Evolutionary conservation across 805 yeast species (phyloP).

Genomic region (Novakomyces olei): DNA sequence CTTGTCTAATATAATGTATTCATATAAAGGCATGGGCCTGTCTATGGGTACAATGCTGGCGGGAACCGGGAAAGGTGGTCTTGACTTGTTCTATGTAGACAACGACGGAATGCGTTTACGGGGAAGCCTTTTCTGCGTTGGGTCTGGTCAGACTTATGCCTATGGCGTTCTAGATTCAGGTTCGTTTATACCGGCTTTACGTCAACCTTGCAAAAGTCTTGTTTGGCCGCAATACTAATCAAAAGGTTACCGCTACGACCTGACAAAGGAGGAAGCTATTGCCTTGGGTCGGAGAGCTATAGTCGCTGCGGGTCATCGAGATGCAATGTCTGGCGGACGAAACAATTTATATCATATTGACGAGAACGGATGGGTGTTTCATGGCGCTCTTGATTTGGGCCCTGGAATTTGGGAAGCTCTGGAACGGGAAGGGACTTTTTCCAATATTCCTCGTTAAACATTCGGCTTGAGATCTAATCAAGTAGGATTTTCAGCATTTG

Average conservation of each 20-base stretch:
- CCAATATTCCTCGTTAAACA: constrained; percentile 30
- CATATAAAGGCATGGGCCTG: constrained; percentile 93
- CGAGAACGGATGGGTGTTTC: constrained; percentile 84
- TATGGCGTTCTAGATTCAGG: constrained; percentile 92
- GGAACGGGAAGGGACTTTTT: constrained; percentile 70
- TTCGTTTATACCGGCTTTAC: no score
- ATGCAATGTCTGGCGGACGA: constrained; percentile 94
- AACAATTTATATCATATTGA: constrained; percentile 82
- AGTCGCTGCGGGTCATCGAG: constrained; percentile 93
- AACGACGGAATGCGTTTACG: constrained; percentile 89
- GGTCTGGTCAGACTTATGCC: constrained; percentile 98
- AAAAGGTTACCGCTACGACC: constrained; percentile 79
- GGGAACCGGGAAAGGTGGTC: constrained; percentile 88
- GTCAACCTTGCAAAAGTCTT: no score
- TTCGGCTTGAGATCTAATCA: no score
- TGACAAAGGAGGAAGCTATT: constrained; percentile 79
- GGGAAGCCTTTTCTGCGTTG: constrained; percentile 91
- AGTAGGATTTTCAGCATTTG: no score
- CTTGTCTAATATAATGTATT: constrained; percentile 60
- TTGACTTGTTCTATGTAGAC: constrained; percentile 87
- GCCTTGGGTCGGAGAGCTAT: constrained; percentile 87
- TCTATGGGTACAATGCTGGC: constrained; percentile 99
- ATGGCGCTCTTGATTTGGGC: constrained; percentile 87
- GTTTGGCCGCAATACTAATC: no score
- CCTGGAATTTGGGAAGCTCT: constrained; percentile 79